phyloP scores from a whole-genome alignment of 306 rosid species.

The Rubus idaeus region DNA sequence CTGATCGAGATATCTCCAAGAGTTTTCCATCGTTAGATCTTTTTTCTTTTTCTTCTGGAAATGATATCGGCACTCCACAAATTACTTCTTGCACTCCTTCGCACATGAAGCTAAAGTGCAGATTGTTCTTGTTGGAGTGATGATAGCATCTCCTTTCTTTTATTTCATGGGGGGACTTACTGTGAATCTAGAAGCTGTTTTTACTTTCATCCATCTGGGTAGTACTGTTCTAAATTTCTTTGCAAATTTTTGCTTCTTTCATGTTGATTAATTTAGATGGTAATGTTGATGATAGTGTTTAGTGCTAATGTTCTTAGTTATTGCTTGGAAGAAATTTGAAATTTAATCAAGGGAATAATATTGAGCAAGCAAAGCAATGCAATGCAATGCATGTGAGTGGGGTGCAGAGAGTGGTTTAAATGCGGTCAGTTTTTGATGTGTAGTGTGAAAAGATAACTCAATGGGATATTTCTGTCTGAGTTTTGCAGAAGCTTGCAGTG shows the following conservation, averaged over 20 bases:
- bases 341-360: background rate
- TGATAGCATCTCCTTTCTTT: background rate
- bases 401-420: background rate
- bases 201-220: background rate
- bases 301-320: slow-evolving; percentile 2
- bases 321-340: background rate
- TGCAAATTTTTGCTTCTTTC: background rate
- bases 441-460: slow-evolving; percentile 7
- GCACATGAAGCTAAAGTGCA: background rate
- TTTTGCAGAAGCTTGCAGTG: slow-evolving; percentile 7
- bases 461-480: background rate
- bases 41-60: background rate
- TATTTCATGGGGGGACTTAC: background rate
- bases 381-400: slow-evolving; percentile 1
- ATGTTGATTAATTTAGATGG: background rate
- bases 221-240: background rate
- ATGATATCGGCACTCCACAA: background rate
- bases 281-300: background rate
- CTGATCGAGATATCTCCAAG: slow-evolving; percentile 19
- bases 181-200: slow-evolving; percentile 7
- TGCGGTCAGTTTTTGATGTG: background rate
- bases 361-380: background rate
- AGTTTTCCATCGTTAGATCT: background rate
- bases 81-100: background rate
- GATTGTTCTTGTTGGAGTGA: background rate